Percentiles rank a stretch among this genome's conserved stretches.
Conservation (phyloP, 2,329 filamentous ascomycete genomes). For the Colletotrichum abscissum region DNA sequence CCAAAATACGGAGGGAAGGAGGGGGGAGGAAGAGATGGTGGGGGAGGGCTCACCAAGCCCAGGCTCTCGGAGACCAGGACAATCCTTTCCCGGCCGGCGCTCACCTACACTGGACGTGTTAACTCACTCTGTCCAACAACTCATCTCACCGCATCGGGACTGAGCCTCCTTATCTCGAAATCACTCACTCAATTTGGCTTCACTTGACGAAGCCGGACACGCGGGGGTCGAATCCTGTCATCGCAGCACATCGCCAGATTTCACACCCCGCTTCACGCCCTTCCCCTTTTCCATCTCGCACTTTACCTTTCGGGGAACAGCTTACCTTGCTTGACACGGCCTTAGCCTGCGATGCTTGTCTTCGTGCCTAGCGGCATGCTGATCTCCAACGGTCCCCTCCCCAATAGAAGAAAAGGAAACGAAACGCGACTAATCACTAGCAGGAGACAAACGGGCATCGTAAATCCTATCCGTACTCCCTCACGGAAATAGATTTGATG, state of each 20-base stretch:
- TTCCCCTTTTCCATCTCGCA: background rate
- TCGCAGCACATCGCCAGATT: background rate
- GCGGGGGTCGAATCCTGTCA: constrained; percentile 3
- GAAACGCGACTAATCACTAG: constrained; percentile 17
- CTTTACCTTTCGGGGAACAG: background rate
- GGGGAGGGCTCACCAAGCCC: background rate
- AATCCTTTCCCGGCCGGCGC: constrained; percentile 1
- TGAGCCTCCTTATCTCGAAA: background rate
- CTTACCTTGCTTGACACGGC: background rate
- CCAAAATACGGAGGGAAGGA: background rate
- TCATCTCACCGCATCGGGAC: background rate
- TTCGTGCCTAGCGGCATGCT: background rate
- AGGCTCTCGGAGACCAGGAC: background rate
- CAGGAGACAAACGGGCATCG: background rate
- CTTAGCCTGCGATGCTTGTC: background rate
- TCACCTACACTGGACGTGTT: background rate
- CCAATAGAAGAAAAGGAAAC: background rate
- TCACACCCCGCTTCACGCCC: background rate
- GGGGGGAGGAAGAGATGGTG: background rate
- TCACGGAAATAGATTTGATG: constrained; percentile 25
- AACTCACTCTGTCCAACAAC: background rate
- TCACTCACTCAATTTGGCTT: background rate
- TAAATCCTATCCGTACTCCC: background rate
- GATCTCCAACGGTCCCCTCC: background rate
- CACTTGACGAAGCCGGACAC: background rate